A percentile compares a stretch with the other conserved stretches of the same genome.
These are phyloP conservation scores for Penicillium taxi DNA, from an alignment of 495 filamentous ascomycete genomes.

Conservation along the genomic window DNA sequence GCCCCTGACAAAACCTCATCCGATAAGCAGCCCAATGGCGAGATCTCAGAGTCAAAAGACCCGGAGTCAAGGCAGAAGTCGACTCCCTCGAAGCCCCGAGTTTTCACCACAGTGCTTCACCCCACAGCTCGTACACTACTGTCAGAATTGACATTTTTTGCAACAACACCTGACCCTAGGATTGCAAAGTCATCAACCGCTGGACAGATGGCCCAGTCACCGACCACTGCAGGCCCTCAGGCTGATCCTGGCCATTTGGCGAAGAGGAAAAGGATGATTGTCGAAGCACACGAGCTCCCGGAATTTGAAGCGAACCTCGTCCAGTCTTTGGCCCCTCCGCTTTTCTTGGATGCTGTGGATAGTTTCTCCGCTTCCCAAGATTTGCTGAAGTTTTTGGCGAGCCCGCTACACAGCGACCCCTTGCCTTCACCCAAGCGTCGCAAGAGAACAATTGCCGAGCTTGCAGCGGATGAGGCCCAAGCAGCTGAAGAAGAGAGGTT, in stretches of 20 bases:
- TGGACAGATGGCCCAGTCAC: conserved; percentile 48
- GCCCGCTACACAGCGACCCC: conserved; percentile 65
- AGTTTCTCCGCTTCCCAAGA: conserved; percentile 57
- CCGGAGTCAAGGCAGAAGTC: conserved; percentile 46
- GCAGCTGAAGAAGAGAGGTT: conserved; percentile 82
- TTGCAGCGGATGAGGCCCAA: conserved; percentile 86
- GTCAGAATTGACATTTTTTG: conserved; percentile 66
- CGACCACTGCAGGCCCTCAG: conserved; percentile 56
- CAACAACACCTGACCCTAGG: conserved; percentile 57
- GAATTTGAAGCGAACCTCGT: conserved; percentile 66
- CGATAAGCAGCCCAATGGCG: conserved; percentile 21
- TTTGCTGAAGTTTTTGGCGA: conserved; percentile 59
- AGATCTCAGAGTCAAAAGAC: conserved; percentile 33
- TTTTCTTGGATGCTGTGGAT: conserved; percentile 68
- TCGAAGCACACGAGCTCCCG: conserved; percentile 64
- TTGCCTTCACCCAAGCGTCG: conserved; percentile 79
- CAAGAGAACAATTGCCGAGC: conserved; percentile 88
- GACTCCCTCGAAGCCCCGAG: conserved; percentile 46
- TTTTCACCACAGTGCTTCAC: conserved; percentile 75
- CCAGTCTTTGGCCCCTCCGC: conserved; percentile 58
- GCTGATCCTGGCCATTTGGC: conserved; percentile 43
- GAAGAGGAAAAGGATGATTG: conserved; percentile 70
- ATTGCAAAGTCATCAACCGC: conserved; percentile 34
- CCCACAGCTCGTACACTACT: conserved; percentile 70
- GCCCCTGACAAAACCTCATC: conserved; percentile 5